Conservation (phyloP, 2,329 filamentous ascomycete genomes). For the Venturia oleaginea region DNA sequence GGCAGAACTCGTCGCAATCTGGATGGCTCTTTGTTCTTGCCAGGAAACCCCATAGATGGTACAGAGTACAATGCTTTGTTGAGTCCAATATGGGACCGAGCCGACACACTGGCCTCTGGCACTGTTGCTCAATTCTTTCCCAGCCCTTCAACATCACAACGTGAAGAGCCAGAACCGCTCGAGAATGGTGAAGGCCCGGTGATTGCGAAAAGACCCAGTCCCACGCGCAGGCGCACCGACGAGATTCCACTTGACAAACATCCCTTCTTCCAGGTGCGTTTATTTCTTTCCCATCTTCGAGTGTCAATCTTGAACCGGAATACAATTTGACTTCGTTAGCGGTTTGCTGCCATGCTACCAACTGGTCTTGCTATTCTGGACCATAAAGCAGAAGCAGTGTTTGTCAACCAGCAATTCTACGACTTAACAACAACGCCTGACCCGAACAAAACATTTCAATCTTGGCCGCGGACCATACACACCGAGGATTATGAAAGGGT, state of each 20-base stretch:
- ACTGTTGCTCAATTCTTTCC: constrained; percentile 12
- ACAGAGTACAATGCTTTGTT: neutral
- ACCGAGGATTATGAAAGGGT: constrained; percentile 36
- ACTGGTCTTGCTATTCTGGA: constrained; percentile 38
- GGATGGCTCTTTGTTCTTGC: neutral
- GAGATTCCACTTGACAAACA: constrained; percentile 26
- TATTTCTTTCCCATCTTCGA: too few relatives aligned
- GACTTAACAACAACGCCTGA: constrained; percentile 35
- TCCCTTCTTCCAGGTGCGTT: constrained; percentile 36
- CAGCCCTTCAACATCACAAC: neutral
- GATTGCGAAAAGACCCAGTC: constrained; percentile 3
- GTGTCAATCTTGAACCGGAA: too few relatives aligned
- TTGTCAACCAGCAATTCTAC: constrained; percentile 39
- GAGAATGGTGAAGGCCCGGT: neutral
- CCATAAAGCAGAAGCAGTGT: constrained; percentile 34
- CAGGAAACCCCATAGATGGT: neutral
- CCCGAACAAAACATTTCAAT: constrained; percentile 31
- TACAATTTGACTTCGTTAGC: too few relatives aligned
- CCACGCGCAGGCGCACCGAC: constrained; percentile 4
- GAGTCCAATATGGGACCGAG: constrained; percentile 1
- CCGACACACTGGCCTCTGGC: constrained; percentile 2
- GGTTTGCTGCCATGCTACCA: constrained; percentile 37
- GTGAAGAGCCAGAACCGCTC: neutral
- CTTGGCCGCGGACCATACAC: constrained; percentile 39
- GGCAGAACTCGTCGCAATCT: constrained; percentile 16